Evolutionary conservation across 306 rosid species (phyloP), one percentile per base, ranked within the genome.

Genomic region (Crotalaria pallida): DNA sequence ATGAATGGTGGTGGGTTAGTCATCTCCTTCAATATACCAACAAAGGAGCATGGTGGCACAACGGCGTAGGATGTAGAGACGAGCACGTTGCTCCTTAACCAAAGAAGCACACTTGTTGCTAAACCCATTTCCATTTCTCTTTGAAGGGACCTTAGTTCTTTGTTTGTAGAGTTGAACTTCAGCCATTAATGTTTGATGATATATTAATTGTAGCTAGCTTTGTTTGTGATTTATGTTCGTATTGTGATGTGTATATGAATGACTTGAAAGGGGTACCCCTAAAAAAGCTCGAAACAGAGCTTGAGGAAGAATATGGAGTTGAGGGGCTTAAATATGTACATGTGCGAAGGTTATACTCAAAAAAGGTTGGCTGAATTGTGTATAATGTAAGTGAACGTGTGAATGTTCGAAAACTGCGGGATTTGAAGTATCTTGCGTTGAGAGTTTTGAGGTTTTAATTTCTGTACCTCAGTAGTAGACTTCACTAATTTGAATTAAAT

Each of bases 1-100:
- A n/a, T 7, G 0, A 34, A 21, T 62, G 24, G 23, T 2, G 10
- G 27, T 18, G n/a, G 12, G 23, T 81, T 77, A 85, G 18, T 90
- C 96, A 29, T 90, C 98, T 85, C 93, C 96, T 34, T 93, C 88
- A 51, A 92, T 88, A 61, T 92, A 92, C 86, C 92, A 92, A 72
- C 98, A 88, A 55, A 90, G 96, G 34, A 92, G 96, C 96, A 90
- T 90, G 79, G 96, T 88, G 72, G 98, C 98, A 65, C 98, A 93
- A 29, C 97, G 96, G 44, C 97, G 92, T 1, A 94, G 73, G 62
- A 93, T n/a, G n/a, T n/a, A n/a, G n/a, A n/a, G n/a, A n/a, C n/a
- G n/a, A n/a, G n/a, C n/a, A n/a, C n/a, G n/a, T 59, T 94, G 98
- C 72, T 94, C 86, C 77, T 87, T 90, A 36, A 87, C 88, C 56